Evolutionary conservation across 2,329 filamentous ascomycete species (phyloP).

Genomic region (Calonectria montana): DNA sequence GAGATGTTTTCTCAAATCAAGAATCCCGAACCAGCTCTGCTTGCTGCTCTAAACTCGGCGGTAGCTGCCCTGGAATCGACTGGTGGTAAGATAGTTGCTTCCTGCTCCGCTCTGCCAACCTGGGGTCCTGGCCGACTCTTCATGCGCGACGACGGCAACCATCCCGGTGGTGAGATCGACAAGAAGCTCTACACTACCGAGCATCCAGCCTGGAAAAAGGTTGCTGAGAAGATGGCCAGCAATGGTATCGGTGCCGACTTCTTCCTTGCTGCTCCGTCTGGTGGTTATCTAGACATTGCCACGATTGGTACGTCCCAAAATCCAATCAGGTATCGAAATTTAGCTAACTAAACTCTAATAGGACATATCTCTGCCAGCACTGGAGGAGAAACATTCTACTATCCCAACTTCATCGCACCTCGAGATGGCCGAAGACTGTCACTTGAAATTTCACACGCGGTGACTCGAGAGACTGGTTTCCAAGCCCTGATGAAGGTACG

Average conservation of each 20-base stretch:
- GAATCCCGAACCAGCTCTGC: constrained; percentile 88
- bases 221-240: constrained; percentile 88
- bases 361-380: constrained; percentile 88
- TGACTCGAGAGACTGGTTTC: constrained; percentile 92
- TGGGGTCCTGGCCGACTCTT: constrained; percentile 90
- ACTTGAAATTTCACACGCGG: constrained; percentile 85
- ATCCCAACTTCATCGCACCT: constrained; percentile 92
- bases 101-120: constrained; percentile 87
- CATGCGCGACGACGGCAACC: constrained; percentile 88
- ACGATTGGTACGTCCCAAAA: constrained; percentile 75
- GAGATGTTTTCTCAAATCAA: constrained; percentile 89
- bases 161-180: constrained; percentile 87
- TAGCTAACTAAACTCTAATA: constrained; percentile 45
- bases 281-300: constrained; percentile 91
- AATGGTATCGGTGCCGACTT: constrained; percentile 91
- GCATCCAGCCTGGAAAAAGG: constrained; percentile 87
- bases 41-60: constrained; percentile 86
- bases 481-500: constrained; percentile 98
- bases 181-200: constrained; percentile 94
- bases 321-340: background rate
- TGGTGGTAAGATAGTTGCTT: constrained; percentile 92
- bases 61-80: constrained; percentile 86
- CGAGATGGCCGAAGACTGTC: constrained; percentile 87
- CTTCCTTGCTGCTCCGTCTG: constrained; percentile 91
- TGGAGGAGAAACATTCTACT: constrained; percentile 97